Percentiles rank a stretch among this genome's conserved stretches.
Evolutionary conservation across 1,139 yeast species (phyloP).

Genomic region (Candida glucosophila): DNA sequence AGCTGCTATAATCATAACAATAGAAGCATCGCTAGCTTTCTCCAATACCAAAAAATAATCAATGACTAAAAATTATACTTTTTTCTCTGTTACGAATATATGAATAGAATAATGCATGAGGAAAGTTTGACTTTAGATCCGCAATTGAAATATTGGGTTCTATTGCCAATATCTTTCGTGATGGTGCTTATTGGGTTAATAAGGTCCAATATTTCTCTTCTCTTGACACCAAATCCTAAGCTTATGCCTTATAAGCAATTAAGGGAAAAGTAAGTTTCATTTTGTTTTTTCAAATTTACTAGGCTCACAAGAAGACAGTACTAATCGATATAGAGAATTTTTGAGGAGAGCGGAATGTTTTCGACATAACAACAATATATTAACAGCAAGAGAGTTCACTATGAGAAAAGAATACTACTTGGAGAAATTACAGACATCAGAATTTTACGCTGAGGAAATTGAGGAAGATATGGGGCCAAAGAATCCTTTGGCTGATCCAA

Average conservation of each 20-base stretch:
- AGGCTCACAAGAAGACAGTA: constrained; percentile 1
- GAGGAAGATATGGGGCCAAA: constrained; percentile 35
- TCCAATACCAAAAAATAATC: too few species aligned
- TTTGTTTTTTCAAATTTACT: background rate
- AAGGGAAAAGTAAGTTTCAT: constrained; percentile 47
- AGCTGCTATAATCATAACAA: background rate
- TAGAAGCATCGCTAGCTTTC: too few species aligned
- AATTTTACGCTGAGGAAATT: constrained; percentile 39
- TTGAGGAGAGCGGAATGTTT: constrained; percentile 50
- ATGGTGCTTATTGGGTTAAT: constrained; percentile 88
- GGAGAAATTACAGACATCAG: constrained; percentile 41
- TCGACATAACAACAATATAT: constrained; percentile 36
- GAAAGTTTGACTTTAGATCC: constrained; percentile 61
- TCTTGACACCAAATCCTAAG: constrained; percentile 53
- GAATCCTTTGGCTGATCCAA: constrained; percentile 66
- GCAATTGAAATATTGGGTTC: constrained; percentile 78
- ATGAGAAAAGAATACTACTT: constrained; percentile 38
- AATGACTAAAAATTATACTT: too few species aligned
- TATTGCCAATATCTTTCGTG: constrained; percentile 79
- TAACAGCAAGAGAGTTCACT: constrained; percentile 39
- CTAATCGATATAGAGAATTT: constrained; percentile 28
- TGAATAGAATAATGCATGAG: background rate
- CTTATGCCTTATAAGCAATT: constrained; percentile 41
- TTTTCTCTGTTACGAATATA: too few species aligned
- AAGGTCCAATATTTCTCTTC: constrained; percentile 57